phyloP scores from a whole-genome alignment of 257 asterid species.

The Plantago elongata region DNA sequence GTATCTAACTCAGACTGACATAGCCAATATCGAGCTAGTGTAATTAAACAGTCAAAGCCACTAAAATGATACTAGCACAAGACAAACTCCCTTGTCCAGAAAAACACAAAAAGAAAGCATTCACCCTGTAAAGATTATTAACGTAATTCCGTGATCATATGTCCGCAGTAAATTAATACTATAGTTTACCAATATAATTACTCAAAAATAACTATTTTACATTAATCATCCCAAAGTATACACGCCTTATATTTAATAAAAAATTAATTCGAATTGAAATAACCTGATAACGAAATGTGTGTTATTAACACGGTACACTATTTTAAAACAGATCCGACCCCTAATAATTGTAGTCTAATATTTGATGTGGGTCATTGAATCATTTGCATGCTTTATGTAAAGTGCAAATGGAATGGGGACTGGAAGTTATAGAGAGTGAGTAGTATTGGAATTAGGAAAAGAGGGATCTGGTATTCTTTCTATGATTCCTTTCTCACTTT shows the following conservation, averaged over 20 bases:
- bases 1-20: background rate
- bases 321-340: too few relatives aligned
- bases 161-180: too few relatives aligned
- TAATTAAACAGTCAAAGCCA: background rate
- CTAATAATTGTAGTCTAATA: background rate
- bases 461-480: slow-evolving; percentile 24
- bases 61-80: background rate
- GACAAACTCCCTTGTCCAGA: slow-evolving; percentile 15
- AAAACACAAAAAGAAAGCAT: slow-evolving; percentile 14
- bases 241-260: too few relatives aligned
- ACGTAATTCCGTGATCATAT: background rate
- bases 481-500: slow-evolving; percentile 46
- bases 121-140: background rate
- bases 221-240: too few relatives aligned
- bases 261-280: too few relatives aligned
- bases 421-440: slow-evolving; percentile 38
- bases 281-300: too few relatives aligned
- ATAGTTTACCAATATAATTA: too few relatives aligned
- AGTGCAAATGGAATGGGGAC: slow-evolving; percentile 29
- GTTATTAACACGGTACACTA: too few relatives aligned
- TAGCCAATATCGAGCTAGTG: background rate
- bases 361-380: slow-evolving; percentile 29
- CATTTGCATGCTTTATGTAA: slow-evolving; percentile 44
- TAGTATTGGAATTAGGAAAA: slow-evolving; percentile 64
- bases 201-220: too few relatives aligned